phyloP scores from a whole-genome alignment of 2,329 filamentous ascomycete genomes.

The Talaromyces piceae region DNA sequence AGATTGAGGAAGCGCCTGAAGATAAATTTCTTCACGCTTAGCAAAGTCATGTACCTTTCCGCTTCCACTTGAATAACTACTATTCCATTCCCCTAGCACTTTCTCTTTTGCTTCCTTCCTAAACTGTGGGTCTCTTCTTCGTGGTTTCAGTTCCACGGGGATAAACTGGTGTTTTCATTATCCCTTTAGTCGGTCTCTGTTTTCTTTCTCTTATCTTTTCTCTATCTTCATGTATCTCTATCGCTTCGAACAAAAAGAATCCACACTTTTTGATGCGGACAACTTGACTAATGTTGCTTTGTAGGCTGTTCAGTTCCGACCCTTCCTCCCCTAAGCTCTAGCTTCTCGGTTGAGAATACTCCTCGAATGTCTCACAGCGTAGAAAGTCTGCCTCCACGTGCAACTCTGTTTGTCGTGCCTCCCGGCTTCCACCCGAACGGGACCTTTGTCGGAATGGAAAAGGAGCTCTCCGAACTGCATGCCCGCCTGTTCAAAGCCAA shows the following conservation, averaged over 20 bases:
- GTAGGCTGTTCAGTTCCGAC: slow-evolving; percentile 25
- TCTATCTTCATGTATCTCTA: not conserved
- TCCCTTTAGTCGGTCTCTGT: not conserved
- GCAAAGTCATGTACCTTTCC: not conserved
- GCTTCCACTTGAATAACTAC: not conserved
- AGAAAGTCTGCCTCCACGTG: slow-evolving; percentile 17
- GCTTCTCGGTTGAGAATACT: slow-evolving; percentile 11
- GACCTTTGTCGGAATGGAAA: slow-evolving; percentile 54
- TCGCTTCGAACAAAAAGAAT: slow-evolving; percentile 2
- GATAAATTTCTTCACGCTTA: not conserved
- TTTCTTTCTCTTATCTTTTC: not conserved
- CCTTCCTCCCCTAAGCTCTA: slow-evolving; percentile 13
- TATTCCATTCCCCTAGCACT: too few relatives aligned
- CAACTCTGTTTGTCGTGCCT: slow-evolving; percentile 41
- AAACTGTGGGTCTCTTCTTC: not conserved
- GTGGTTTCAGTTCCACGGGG: too few relatives aligned
- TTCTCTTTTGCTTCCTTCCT: not conserved
- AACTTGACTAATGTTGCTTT: slow-evolving; percentile 10
- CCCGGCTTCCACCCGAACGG: slow-evolving; percentile 56
- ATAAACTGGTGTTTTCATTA: too few relatives aligned
- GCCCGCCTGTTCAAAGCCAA: slow-evolving; percentile 52
- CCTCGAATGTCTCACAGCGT: slow-evolving; percentile 20
- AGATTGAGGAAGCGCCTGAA: slow-evolving; percentile 29
- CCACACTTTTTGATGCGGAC: not conserved
- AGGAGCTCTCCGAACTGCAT: slow-evolving; percentile 53